phyloP scores from a whole-genome alignment of 371 early-diverging fungal genomes.

The Phascolomyces articulosus region DNA sequence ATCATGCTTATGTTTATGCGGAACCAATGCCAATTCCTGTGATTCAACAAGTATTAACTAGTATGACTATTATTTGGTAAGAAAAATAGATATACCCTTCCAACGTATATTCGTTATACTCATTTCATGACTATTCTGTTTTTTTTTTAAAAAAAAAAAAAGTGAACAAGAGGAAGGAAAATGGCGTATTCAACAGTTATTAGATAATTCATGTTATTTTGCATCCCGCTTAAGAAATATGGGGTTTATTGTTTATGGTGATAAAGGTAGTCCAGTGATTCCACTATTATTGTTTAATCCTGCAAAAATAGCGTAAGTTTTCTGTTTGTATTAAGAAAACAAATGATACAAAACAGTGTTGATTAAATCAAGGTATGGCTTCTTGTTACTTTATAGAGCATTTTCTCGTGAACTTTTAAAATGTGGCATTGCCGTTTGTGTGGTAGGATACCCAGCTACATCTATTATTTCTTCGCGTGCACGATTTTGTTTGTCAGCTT shows the following conservation, averaged over 20 bases:
- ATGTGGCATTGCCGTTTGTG: constrained; percentile 94
- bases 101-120: neutral
- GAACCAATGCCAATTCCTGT: constrained; percentile 94
- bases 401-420: constrained; percentile 94
- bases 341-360: too few relatives aligned
- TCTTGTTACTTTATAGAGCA: constrained; percentile 46
- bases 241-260: constrained; percentile 97
- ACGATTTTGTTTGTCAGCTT: constrained; percentile 94
- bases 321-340: neutral
- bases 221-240: constrained; percentile 78
- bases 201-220: constrained; percentile 87
- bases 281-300: constrained; percentile 95
- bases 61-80: constrained; percentile 78
- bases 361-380: neutral
- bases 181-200: constrained; percentile 84
- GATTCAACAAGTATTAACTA: constrained; percentile 85
- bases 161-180: constrained; percentile 91
- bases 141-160: too few relatives aligned
- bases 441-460: constrained; percentile 97
- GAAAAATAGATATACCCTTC: neutral
- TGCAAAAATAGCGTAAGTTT: constrained; percentile 84
- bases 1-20: constrained; percentile 91
- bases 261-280: constrained; percentile 93
- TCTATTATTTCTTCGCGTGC: constrained; percentile 94
- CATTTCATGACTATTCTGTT: too few relatives aligned